Percentiles rank a stretch among this genome's conserved stretches.
phyloP scores from a whole-genome alignment of 78 protist species.

The Polysphondylium violaceum region DNA sequence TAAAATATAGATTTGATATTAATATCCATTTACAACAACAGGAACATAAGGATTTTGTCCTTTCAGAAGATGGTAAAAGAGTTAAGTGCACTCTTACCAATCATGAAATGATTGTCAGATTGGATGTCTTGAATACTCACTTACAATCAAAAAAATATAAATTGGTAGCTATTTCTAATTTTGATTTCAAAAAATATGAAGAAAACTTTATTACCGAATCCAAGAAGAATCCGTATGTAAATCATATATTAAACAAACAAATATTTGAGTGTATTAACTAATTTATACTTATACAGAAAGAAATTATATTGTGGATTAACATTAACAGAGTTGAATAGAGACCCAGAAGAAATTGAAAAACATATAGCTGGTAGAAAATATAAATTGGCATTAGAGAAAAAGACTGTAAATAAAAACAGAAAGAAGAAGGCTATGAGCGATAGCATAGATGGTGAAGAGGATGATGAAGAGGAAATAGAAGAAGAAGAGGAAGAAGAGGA shows the following conservation, averaged over 20 bases:
- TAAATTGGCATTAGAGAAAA: constrained; percentile 8
- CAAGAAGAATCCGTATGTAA: not conserved
- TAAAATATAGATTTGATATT: not conserved
- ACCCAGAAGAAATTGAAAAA: constrained; percentile 30
- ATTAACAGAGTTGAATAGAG: constrained; percentile 36
- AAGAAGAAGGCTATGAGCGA: constrained; percentile 21
- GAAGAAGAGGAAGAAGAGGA: constrained; percentile 30
- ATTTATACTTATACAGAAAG: not conserved
- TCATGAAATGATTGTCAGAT: constrained; percentile 42
- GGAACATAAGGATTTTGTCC: constrained; percentile 42
- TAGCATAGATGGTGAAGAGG: not conserved
- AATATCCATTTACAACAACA: not conserved
- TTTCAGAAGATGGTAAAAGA: constrained; percentile 23
- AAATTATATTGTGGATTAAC: constrained; percentile 54
- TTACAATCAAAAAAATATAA: constrained; percentile 66
- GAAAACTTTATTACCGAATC: constrained; percentile 23
- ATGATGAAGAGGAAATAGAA: not conserved
- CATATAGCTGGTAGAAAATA: constrained; percentile 59
- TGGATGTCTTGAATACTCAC: constrained; percentile 28
- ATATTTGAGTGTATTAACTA: not conserved
- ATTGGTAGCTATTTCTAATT: not conserved
- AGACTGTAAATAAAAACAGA: not conserved
- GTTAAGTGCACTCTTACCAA: constrained; percentile 51
- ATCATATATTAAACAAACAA: not conserved
- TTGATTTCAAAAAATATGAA: constrained; percentile 43